Conservation (phyloP, 129 eudicot genomes). For the Saussurea involucrata region DNA sequence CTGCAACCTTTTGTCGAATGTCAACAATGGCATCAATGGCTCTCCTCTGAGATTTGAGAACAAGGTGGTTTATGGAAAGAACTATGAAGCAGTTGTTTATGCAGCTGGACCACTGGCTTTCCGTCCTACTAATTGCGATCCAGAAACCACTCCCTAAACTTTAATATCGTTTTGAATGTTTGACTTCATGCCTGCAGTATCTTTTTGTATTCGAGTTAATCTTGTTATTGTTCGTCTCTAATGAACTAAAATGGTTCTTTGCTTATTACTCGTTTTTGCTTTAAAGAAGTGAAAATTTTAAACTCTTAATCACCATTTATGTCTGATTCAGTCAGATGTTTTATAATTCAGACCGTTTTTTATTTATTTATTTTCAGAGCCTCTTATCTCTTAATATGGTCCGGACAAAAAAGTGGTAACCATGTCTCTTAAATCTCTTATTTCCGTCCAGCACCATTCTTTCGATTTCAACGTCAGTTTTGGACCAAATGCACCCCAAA, state of each 20-base stretch:
- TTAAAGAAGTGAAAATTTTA: background rate
- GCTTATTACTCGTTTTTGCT: background rate
- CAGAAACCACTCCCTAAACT: slow-evolving; percentile 28
- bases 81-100: slow-evolving; percentile 76
- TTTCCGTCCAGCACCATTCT: too few species aligned
- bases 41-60: slow-evolving; percentile 67
- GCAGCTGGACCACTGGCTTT: slow-evolving; percentile 83
- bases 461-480: too few species aligned
- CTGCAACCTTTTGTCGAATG: slow-evolving; percentile 63
- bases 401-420: too few species aligned
- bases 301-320: too few species aligned
- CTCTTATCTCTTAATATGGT: too few species aligned
- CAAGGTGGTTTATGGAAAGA: slow-evolving; percentile 41
- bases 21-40: slow-evolving; percentile 82
- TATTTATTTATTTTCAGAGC: too few species aligned
- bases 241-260: slow-evolving; percentile 2
- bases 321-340: too few species aligned
- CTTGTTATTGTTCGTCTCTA: slow-evolving; percentile 1
- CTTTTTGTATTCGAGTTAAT: slow-evolving; percentile 14
- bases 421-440: too few species aligned
- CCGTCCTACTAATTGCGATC: slow-evolving; percentile 59
- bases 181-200: slow-evolving; percentile 11
- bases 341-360: too few species aligned
- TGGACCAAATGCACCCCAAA: too few species aligned
- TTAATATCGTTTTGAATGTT: slow-evolving; percentile 8